Percentiles rank a stretch among this genome's conserved stretches.
These are phyloP conservation scores for Pseudognaphalium luteoalbum DNA, from an alignment of 129 eudicot species.

Conservation along the genomic window DNA sequence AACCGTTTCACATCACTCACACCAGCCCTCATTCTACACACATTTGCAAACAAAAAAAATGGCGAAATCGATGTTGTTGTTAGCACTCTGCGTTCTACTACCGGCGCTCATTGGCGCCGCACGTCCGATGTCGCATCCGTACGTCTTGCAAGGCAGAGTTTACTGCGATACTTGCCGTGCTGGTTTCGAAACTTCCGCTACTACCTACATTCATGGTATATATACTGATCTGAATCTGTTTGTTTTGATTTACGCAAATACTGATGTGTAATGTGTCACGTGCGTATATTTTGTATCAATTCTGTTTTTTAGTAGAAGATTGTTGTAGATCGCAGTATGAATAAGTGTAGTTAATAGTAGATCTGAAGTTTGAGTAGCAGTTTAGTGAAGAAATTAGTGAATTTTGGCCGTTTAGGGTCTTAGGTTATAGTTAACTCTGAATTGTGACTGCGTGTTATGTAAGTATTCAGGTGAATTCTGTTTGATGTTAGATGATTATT, in stretches of 20 bases:
- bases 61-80: slow-evolving; percentile 37
- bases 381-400: background rate
- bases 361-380: slow-evolving; percentile 20
- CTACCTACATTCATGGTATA: slow-evolving; percentile 50
- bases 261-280: background rate
- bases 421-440: background rate
- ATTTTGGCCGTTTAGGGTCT: slow-evolving; percentile 22
- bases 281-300: background rate
- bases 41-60: slow-evolving; percentile 11
- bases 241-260: background rate
- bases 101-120: slow-evolving; percentile 42
- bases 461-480: background rate
- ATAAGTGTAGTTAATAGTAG: slow-evolving; percentile 2
- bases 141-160: slow-evolving; percentile 46
- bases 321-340: slow-evolving; percentile 14
- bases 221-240: background rate
- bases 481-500: background rate
- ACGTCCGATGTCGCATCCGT: slow-evolving; percentile 45
- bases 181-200: slow-evolving; percentile 66
- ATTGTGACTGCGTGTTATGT: background rate
- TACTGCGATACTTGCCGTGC: slow-evolving; percentile 76
- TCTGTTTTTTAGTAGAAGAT: background rate
- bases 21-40: background rate
- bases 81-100: slow-evolving; percentile 41
- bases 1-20: slow-evolving; percentile 16